A percentile compares a stretch with the other conserved stretches of the same genome.
These are phyloP conservation scores for Kwoniella bestiolae DNA, from an alignment of 768 basidiomycete genomes.

Conservation along the genomic window DNA sequence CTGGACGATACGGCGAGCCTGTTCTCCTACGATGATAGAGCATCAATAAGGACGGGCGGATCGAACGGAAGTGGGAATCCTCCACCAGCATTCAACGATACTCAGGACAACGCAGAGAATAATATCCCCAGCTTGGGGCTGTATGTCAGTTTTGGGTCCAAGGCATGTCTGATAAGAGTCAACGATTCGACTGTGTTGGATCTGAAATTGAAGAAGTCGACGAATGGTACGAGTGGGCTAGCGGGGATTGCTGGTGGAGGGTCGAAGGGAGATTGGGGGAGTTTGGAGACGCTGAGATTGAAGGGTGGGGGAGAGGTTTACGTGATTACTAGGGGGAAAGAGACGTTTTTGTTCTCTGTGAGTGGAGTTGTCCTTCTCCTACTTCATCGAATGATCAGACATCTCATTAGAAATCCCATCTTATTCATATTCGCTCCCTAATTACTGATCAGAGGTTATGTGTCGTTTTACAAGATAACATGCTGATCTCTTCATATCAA, in stretches of 20 bases:
- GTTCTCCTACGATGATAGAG: constrained; percentile 16
- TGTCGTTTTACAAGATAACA: not conserved
- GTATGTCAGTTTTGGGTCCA: constrained; percentile 30
- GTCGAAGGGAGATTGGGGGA: constrained; percentile 22
- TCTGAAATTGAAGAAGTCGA: constrained; percentile 18
- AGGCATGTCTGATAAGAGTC: constrained; percentile 32
- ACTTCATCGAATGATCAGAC: too few species aligned
- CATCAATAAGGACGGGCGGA: constrained; percentile 6
- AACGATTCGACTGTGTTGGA: constrained; percentile 34
- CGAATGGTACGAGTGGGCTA: not conserved
- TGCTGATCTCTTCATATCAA: not conserved
- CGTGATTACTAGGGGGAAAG: constrained; percentile 29
- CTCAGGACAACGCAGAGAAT: not conserved
- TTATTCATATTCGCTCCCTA: too few species aligned
- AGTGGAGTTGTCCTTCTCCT: not conserved
- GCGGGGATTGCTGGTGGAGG: constrained; percentile 12
- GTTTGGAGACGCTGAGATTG: constrained; percentile 20
- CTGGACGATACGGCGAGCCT: constrained; percentile 4
- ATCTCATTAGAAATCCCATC: too few species aligned
- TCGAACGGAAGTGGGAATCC: not conserved
- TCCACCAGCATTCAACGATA: not conserved
- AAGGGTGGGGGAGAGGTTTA: constrained; percentile 25
- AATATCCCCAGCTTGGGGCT: constrained; percentile 20
- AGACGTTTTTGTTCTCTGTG: constrained; percentile 29
- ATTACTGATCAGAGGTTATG: not conserved